Base-by-base conservation (phyloP, 495 filamentous ascomycete species). In the Podospora pseudopauciseta region DNA sequence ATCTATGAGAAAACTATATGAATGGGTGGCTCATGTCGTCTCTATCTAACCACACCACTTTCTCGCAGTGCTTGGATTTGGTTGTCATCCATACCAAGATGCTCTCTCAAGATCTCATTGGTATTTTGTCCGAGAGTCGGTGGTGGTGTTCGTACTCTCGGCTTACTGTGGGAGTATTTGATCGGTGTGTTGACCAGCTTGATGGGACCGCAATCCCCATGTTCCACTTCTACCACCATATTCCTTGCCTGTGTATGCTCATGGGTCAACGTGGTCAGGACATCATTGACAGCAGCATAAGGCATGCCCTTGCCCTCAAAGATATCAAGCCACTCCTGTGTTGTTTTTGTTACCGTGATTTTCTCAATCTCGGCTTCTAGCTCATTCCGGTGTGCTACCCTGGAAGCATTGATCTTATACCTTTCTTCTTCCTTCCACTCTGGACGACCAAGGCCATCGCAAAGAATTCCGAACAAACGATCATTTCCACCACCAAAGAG, bases 401-500 rank as follows among this genome's bases (percentile, higher is more conserved):
- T 86, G 44, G 87, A 80, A n/a, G 88, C 88, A 77, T 99, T 99
- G 19, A 90, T 91, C 56, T 84, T 76, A 76, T 92, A 99, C 59
- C 88, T 87, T 16, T 84, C 75, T 73, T 97, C 90, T 5, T 82
- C 85, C 69, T 89, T 89, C 93, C 92, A 97, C 70, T 93, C 88
- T 0, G 92, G 87, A 54, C 87, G 87, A 2, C 89, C 89, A 7
- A 99, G 82, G 20, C 85, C 87, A 69, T 92, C 87, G 75, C 92
- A 96, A 23, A 99, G 80, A 11, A 97, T 88, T 5, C 92, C 92
- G 70, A 94, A 99, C 2, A 99, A 85, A 1, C 88, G 86, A 76
- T 98, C 95, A 73, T 99, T 99, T 2, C 95, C 95, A 13, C 94
- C 96, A 5, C 96, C 95, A 53, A 99, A 86, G 57, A 99, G 84